A percentile compares a stretch with the other conserved stretches of the same genome.
Conservation (phyloP, 352 stramenopile species). For the Globisporangium nagaii region DNA sequence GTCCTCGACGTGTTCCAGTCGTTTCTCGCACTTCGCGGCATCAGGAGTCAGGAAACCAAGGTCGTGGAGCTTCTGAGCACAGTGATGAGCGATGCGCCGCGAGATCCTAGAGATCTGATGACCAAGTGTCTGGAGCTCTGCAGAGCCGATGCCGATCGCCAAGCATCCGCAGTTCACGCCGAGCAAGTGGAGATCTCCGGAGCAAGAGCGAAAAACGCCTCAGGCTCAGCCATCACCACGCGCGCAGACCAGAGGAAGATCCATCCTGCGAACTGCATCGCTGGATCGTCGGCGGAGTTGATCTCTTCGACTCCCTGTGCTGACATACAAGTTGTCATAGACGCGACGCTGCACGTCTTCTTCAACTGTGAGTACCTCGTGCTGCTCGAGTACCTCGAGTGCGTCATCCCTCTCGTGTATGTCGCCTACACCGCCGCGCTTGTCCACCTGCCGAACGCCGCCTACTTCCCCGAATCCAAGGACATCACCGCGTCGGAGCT, state of each 20-base stretch:
- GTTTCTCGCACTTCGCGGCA: background rate
- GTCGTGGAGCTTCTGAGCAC: background rate
- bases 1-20: background rate
- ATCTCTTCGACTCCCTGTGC: no score
- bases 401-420: slow-evolving; percentile 7
- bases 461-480: slow-evolving; percentile 14
- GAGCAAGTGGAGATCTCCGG: background rate
- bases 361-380: slow-evolving; percentile 16
- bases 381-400: slow-evolving; percentile 20
- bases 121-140: background rate
- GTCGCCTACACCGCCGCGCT: slow-evolving; percentile 14
- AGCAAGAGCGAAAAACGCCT: background rate
- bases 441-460: slow-evolving; percentile 18
- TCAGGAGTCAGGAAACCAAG: background rate
- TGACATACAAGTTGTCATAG: background rate
- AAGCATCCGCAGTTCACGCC: background rate
- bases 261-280: no score
- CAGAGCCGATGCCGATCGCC: background rate
- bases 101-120: background rate
- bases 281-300: no score
- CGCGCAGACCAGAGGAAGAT: no score
- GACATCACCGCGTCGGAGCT: slow-evolving; percentile 8
- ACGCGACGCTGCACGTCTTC: background rate
- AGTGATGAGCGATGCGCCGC: no score
- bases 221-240: no score